These are phyloP conservation scores for Amanita pallidorosea DNA, from an alignment of 768 basidiomycete genomes.

Conservation along the genomic window DNA sequence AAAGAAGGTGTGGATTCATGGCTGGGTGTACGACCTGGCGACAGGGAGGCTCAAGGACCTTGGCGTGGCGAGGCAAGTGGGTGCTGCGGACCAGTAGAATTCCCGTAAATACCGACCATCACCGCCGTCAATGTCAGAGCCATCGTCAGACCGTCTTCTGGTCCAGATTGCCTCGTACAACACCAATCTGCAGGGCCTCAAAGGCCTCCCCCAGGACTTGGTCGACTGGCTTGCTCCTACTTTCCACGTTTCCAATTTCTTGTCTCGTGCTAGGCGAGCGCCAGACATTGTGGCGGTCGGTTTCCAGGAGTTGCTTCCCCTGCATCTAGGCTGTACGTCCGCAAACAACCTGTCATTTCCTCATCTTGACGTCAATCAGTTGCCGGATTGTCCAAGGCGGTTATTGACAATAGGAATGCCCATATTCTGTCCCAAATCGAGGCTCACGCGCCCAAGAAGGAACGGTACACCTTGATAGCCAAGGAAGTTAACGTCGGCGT, in stretches of 20 bases:
- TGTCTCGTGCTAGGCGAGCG: conserved; percentile 48
- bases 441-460: conserved; percentile 57
- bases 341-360: neutral
- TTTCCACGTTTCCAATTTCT: conserved; percentile 62
- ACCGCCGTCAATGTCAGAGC: conserved; percentile 3
- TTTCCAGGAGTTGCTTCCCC: conserved; percentile 86
- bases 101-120: neutral
- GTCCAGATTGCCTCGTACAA: conserved; percentile 88
- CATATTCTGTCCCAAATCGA: conserved; percentile 73
- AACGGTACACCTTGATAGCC: conserved; percentile 69
- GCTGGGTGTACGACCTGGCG: conserved; percentile 61
- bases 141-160: conserved; percentile 28
- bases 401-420: conserved; percentile 56
- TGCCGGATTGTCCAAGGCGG: conserved; percentile 60
- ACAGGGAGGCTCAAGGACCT: conserved; percentile 51
- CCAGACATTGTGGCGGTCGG: conserved; percentile 88
- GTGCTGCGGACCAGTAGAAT: neutral
- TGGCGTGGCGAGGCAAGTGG: conserved; percentile 27
- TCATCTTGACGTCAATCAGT: conserved; percentile 31
- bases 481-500: conserved; percentile 80
- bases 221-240: conserved; percentile 89
- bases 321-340: conserved; percentile 78
- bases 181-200: conserved; percentile 74
- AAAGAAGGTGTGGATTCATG: conserved; percentile 49
- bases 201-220: conserved; percentile 71